These are phyloP conservation scores for Phylloporus sp. DNA, from an alignment of 768 basidiomycete species.

Conservation along the genomic window DNA sequence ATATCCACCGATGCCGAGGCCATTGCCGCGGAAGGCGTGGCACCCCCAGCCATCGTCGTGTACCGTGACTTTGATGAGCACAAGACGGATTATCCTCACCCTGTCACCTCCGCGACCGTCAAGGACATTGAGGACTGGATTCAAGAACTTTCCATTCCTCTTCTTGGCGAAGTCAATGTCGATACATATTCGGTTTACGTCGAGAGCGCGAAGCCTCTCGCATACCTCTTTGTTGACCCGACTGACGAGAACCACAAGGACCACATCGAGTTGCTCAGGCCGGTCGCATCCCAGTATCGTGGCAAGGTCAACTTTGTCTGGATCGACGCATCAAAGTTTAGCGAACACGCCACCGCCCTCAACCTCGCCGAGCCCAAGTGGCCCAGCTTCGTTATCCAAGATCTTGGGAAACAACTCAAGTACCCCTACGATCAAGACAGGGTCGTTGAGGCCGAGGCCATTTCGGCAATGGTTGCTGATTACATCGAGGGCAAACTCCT, in stretches of 20 bases:
- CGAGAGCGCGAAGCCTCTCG: slow-evolving; percentile 76
- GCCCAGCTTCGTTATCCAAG: slow-evolving; percentile 93
- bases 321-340: slow-evolving; percentile 94
- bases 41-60: slow-evolving; percentile 79
- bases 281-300: slow-evolving; percentile 77
- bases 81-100: slow-evolving; percentile 59
- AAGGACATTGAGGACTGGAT: slow-evolving; percentile 74
- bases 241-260: slow-evolving; percentile 56
- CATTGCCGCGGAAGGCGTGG: slow-evolving; percentile 66
- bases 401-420: slow-evolving; percentile 78
- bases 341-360: slow-evolving; percentile 92
- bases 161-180: slow-evolving; percentile 87
- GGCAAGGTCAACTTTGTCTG: slow-evolving; percentile 94
- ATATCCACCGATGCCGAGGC: slow-evolving; percentile 66
- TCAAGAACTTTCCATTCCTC: slow-evolving; percentile 75
- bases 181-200: slow-evolving; percentile 92
- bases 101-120: slow-evolving; percentile 46
- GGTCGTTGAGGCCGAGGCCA: slow-evolving; percentile 50
- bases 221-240: slow-evolving; percentile 92
- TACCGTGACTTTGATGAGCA: slow-evolving; percentile 94
- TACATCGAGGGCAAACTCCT: slow-evolving; percentile 69
- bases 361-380: slow-evolving; percentile 82
- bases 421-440: slow-evolving; percentile 76
- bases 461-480: slow-evolving; percentile 55
- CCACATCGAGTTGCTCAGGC: slow-evolving; percentile 61